Conservation (phyloP, 192 early-diverging fungal species). For the Umbelopsis vinacea region DNA sequence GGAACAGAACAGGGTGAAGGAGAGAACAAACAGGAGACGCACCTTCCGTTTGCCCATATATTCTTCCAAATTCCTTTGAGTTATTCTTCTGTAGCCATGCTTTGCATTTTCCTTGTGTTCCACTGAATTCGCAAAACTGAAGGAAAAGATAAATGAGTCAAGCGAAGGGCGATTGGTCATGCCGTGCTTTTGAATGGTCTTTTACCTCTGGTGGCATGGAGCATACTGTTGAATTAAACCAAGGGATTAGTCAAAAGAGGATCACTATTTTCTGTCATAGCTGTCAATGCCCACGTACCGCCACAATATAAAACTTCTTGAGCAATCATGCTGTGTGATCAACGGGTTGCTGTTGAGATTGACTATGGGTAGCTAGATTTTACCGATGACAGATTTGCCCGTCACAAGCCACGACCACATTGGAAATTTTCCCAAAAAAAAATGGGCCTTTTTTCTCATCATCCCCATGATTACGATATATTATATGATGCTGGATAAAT, state of each 20-base stretch:
- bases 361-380: no score
- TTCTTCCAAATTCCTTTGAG: slow-evolving; percentile 56
- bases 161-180: neutral
- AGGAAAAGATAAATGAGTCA: neutral
- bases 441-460: no score
- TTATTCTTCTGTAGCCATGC: slow-evolving; percentile 71
- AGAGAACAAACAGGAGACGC: neutral
- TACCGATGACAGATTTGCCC: neutral
- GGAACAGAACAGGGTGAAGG: neutral
- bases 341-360: neutral
- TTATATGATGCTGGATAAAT: neutral
- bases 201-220: slow-evolving; percentile 54
- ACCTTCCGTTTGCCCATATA: slow-evolving; percentile 52
- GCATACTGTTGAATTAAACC: slow-evolving; percentile 35
- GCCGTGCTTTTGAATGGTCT: neutral
- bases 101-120: slow-evolving; percentile 81
- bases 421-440: no score
- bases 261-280: neutral
- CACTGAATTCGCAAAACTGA: slow-evolving; percentile 93
- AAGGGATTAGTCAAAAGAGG: neutral
- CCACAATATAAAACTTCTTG: slow-evolving; percentile 48
- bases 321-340: slow-evolving; percentile 28
- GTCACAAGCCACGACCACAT: slow-evolving; percentile 5
- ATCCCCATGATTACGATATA: no score
- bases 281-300: slow-evolving; percentile 32